Evolutionary conservation across 768 basidiomycete species (phyloP).

Genomic region (Tulasnella sp.): DNA sequence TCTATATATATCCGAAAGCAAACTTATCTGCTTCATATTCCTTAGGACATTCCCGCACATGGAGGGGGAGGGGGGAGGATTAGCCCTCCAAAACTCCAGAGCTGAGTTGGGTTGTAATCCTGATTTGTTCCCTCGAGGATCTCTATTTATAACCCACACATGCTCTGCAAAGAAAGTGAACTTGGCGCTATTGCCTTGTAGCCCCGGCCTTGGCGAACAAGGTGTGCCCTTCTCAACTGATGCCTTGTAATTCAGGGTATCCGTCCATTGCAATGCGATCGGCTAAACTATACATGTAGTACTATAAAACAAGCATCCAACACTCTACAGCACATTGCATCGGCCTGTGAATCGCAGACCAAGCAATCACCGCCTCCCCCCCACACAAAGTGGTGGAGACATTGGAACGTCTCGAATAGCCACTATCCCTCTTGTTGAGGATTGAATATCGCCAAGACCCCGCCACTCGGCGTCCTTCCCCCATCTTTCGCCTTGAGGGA

Average conservation of each 20-base stretch:
- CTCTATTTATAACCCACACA: too few relatives aligned
- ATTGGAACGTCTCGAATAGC: background rate
- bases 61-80: too few relatives aligned
- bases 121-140: too few relatives aligned
- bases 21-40: too few relatives aligned
- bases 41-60: too few relatives aligned
- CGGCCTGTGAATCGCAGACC: background rate
- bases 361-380: background rate
- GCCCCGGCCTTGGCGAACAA: background rate
- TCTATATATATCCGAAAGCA: too few relatives aligned
- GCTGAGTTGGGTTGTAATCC: too few relatives aligned
- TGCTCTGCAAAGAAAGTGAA: too few relatives aligned
- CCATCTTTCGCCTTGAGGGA: conserved; percentile 70
- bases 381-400: background rate
- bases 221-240: background rate
- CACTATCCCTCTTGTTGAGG: conserved; percentile 12
- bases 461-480: conserved; percentile 79
- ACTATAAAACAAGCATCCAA: background rate
- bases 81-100: too few relatives aligned
- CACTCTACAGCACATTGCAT: background rate
- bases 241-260: background rate
- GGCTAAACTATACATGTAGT: background rate
- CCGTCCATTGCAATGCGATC: background rate
- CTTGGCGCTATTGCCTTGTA: too few relatives aligned
- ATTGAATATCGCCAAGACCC: conserved; percentile 63